Evolutionary conservation across 768 basidiomycete genomes (phyloP), one percentile per base, ranked within the genome.

Genomic region (Auricularia cornea): DNA sequence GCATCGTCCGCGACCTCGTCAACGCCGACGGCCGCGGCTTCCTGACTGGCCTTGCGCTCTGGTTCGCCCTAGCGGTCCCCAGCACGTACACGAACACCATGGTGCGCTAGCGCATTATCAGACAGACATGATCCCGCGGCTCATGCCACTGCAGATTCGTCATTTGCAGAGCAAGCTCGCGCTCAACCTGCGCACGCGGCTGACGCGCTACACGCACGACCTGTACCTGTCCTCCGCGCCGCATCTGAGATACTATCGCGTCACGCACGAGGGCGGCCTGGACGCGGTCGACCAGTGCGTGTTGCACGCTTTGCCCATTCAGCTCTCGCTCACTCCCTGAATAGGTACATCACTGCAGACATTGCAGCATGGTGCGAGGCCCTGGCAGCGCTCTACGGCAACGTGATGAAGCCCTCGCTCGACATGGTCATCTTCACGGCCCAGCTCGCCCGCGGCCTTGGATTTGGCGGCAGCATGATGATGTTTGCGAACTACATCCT

Each of bases 61-160:
- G 96, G 96, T 97, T 95, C 70, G 77, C 85, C 11, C 80, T 98
- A 11, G 93, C 94, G 2, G 81, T 98, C 29, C 96, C 96, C 0
- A 93, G 91, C 70, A 94, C 93, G 26, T 94, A 94, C 72, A 98
- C 96, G 0, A 98, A 98, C 71, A 88, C 92, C 2, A 94, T 98
- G 92, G 92, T 91, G 33, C 59, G 72, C 26, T 29, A 33, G 77
- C 64, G 16, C 16, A 38, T n/a, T n/a, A n/a, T n/a, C n/a, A n/a
- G n/a, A n/a, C n/a, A 38, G 35, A 38, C 10, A 38, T 14, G 10
- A 38, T 26, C 16, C 62, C 44, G 3, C 40, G 11, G 20, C 30
- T n/a, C 8, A 51, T 23, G 56, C 41, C 20, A 14, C 51, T 2
- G 4, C 65, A 94, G 93, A 90, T 97, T 64, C 87, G 89, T 4